Conservation (phyloP, 2,329 filamentous ascomycete species). For the Cadophora sp. region DNA sequence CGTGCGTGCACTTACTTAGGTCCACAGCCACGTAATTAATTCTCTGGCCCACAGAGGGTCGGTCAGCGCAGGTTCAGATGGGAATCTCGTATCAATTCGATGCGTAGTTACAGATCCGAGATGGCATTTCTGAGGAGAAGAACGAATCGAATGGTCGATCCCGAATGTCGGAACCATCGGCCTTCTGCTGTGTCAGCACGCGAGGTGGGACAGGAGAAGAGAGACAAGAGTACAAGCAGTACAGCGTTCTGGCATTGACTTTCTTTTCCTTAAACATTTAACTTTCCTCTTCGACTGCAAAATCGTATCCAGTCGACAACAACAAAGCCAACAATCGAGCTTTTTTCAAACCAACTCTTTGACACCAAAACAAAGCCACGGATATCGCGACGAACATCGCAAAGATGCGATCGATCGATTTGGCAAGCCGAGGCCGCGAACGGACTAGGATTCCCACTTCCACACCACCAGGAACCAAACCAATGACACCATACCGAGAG, state of each 20-base stretch:
- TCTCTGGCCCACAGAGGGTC: neutral
- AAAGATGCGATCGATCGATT: neutral
- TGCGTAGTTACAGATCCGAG: neutral
- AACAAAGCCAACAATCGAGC: neutral
- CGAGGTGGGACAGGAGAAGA: neutral
- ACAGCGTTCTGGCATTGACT: no score
- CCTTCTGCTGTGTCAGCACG: neutral
- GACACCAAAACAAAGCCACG: neutral
- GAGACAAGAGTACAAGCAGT: neutral
- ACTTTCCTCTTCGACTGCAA: no score
- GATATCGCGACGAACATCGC: neutral
- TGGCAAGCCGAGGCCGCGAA: neutral
- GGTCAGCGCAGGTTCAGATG: neutral
- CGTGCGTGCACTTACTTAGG: slow-evolving; percentile 1
- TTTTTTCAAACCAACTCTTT: neutral
- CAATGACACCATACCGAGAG: neutral
- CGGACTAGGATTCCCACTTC: neutral
- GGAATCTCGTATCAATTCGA: slow-evolving; percentile 10
- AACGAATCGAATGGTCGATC: neutral
- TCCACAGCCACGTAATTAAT: neutral
- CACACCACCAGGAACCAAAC: neutral
- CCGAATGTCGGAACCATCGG: neutral
- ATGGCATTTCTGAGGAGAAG: neutral
- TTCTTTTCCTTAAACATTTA: neutral
- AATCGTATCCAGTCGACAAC: neutral